Percentiles rank a stretch among this genome's conserved stretches.
Evolutionary conservation across 2,329 filamentous ascomycete genomes (phyloP).

Genomic region (Aspergillus sp.): DNA sequence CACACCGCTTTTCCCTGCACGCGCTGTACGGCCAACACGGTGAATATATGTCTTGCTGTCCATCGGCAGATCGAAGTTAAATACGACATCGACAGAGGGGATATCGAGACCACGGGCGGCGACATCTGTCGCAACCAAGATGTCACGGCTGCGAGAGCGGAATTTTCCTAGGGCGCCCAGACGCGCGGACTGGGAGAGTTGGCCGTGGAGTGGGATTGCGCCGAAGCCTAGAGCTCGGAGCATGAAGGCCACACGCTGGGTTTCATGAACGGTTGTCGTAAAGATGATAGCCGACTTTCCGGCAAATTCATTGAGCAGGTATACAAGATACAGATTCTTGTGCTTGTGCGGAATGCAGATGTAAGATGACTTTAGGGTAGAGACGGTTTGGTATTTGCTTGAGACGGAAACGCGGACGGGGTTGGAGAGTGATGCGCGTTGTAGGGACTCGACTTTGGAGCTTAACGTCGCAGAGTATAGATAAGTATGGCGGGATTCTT

Average conservation of each 20-base stretch:
- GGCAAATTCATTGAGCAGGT: slow-evolving; percentile 79
- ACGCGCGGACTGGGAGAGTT: slow-evolving; percentile 83
- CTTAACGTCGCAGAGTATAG: slow-evolving; percentile 95
- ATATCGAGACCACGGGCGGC: slow-evolving; percentile 91
- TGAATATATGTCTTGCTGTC: slow-evolving; percentile 92
- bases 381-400: slow-evolving; percentile 87
- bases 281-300: slow-evolving; percentile 91
- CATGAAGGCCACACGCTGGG: slow-evolving; percentile 79
- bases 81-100: slow-evolving; percentile 80
- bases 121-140: slow-evolving; percentile 89
- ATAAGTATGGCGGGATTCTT: slow-evolving; percentile 69
- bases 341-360: slow-evolving; percentile 80
- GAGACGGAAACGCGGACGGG: slow-evolving; percentile 81
- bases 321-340: slow-evolving; percentile 89
- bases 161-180: slow-evolving; percentile 91
- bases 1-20: slow-evolving; percentile 80
- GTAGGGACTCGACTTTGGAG: slow-evolving; percentile 87
- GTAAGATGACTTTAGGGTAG: slow-evolving; percentile 82
- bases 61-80: slow-evolving; percentile 81
- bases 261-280: slow-evolving; percentile 86
- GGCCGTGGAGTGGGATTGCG: slow-evolving; percentile 89
- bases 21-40: slow-evolving; percentile 81
- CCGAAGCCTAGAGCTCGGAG: slow-evolving; percentile 82
- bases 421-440: slow-evolving; percentile 82
- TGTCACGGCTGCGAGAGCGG: slow-evolving; percentile 73